A percentile compares a stretch with the other conserved stretches of the same genome.
These are phyloP conservation scores for Phyllosticta citriasiana DNA, from an alignment of 2,329 filamentous ascomycete genomes.

Conservation along the genomic window DNA sequence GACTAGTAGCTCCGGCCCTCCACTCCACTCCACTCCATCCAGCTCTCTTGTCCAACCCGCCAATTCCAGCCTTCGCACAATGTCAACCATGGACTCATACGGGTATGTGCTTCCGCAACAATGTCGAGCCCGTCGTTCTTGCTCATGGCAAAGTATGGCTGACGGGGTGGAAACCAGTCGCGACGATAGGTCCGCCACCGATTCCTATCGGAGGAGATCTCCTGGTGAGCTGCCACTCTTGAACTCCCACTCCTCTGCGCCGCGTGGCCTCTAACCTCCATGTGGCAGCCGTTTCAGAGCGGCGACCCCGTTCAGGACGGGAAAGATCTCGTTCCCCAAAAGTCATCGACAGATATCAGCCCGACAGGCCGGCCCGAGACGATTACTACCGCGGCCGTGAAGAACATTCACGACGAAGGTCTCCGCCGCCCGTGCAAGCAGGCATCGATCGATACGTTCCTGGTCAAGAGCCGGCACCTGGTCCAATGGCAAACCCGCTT, in stretches of 20 bases:
- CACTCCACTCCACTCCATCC: background rate
- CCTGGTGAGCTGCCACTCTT: slow-evolving; percentile 46
- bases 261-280: background rate
- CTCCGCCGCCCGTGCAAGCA: slow-evolving; percentile 49
- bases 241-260: background rate
- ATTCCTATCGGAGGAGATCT: slow-evolving; percentile 49
- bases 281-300: background rate
- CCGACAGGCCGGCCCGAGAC: slow-evolving; percentile 54
- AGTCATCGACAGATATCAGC: slow-evolving; percentile 67
- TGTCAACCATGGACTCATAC: slow-evolving; percentile 27
- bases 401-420: slow-evolving; percentile 48
- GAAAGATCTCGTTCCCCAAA: slow-evolving; percentile 61
- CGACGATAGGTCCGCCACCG: slow-evolving; percentile 34
- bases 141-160: background rate
- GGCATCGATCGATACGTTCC: slow-evolving; percentile 82
- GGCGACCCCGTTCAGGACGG: slow-evolving; percentile 20
- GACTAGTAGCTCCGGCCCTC: background rate
- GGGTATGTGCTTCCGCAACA: slow-evolving; percentile 21
- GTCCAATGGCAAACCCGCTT: slow-evolving; percentile 53
- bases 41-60: background rate
- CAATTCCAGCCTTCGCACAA: background rate
- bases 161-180: slow-evolving; percentile 32
- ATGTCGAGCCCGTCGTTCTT: background rate
- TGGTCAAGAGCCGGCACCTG: slow-evolving; percentile 51
- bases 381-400: slow-evolving; percentile 57